Conservation (phyloP, 1,139 yeast species). For the Pichia terricola region DNA sequence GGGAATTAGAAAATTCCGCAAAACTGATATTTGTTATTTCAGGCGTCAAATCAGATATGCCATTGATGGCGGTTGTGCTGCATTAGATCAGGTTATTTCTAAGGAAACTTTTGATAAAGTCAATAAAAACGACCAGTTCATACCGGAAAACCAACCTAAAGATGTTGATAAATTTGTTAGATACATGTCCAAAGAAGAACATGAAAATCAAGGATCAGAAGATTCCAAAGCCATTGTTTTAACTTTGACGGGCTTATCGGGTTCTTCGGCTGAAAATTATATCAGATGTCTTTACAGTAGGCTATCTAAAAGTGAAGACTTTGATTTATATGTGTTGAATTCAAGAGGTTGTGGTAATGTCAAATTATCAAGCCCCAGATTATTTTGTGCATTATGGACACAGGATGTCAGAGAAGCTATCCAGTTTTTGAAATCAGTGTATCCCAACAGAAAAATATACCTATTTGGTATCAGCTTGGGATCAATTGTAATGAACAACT, state of each 20-base stretch:
- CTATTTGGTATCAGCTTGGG: slow-evolving; percentile 84
- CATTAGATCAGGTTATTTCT: slow-evolving; percentile 66
- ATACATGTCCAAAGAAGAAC: slow-evolving; percentile 46
- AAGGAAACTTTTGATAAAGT: slow-evolving; percentile 34
- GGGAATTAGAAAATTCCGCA: slow-evolving; percentile 46
- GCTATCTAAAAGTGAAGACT: slow-evolving; percentile 25
- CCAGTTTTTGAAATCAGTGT: slow-evolving; percentile 39
- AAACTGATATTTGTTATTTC: slow-evolving; percentile 52
- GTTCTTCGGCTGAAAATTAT: slow-evolving; percentile 86
- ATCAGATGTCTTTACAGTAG: slow-evolving; percentile 53
- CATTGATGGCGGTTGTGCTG: slow-evolving; percentile 62
- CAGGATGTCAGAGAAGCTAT: slow-evolving; percentile 57
- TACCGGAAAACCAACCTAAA: slow-evolving; percentile 58
- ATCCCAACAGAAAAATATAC: slow-evolving; percentile 67
- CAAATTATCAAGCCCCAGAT: slow-evolving; percentile 60
- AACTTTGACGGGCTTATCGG: slow-evolving; percentile 77
- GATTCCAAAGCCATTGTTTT: slow-evolving; percentile 53
- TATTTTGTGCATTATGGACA: slow-evolving; percentile 70
- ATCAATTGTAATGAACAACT: slow-evolving; percentile 70
- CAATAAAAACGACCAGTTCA: slow-evolving; percentile 25
- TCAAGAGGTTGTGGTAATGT: slow-evolving; percentile 85
- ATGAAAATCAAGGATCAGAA: slow-evolving; percentile 23
- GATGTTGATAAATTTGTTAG: slow-evolving; percentile 59
- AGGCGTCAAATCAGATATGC: slow-evolving; percentile 63
- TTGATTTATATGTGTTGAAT: slow-evolving; percentile 70